These are phyloP conservation scores for Plasmodium ovale DNA, from an alignment of 169 alveolate genomes.

Conservation along the genomic window DNA sequence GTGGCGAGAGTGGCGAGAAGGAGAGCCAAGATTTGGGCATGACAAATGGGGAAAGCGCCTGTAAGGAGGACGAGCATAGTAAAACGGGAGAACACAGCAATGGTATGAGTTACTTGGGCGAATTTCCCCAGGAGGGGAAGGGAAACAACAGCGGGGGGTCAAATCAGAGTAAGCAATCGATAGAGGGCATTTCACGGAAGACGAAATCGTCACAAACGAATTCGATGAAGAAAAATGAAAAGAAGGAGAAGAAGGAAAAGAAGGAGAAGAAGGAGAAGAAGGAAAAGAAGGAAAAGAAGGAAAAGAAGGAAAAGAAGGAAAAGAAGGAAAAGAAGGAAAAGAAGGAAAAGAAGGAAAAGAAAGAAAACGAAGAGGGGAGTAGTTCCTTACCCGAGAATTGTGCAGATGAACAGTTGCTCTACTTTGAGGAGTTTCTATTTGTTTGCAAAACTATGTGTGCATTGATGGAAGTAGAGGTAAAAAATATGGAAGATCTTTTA, in stretches of 20 bases:
- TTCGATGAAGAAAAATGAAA: background rate
- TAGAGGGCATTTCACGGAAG: too few relatives aligned
- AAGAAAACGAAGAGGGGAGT: background rate
- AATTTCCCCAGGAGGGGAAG: too few relatives aligned
- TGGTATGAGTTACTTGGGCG: background rate
- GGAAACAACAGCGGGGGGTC: too few relatives aligned
- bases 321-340: background rate
- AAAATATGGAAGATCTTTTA: conserved; percentile 25
- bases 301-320: background rate
- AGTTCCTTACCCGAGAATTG: background rate
- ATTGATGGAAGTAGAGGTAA: conserved; percentile 41
- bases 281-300: background rate
- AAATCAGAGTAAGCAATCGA: too few relatives aligned
- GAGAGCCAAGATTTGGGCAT: background rate
- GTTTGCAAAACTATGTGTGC: conserved; percentile 11
- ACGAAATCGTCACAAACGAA: too few relatives aligned
- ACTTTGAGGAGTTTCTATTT: conserved; percentile 52
- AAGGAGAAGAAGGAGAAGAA: background rate
- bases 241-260: background rate
- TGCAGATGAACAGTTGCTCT: conserved; percentile 14
- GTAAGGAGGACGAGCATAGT: background rate
- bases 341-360: background rate
- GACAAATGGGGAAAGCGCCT: background rate
- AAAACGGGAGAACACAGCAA: background rate
- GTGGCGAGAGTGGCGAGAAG: background rate